Evolutionary conservation across 768 basidiomycete genomes (phyloP), one percentile per base, ranked within the genome.

Genomic region (Collybia sp.): DNA sequence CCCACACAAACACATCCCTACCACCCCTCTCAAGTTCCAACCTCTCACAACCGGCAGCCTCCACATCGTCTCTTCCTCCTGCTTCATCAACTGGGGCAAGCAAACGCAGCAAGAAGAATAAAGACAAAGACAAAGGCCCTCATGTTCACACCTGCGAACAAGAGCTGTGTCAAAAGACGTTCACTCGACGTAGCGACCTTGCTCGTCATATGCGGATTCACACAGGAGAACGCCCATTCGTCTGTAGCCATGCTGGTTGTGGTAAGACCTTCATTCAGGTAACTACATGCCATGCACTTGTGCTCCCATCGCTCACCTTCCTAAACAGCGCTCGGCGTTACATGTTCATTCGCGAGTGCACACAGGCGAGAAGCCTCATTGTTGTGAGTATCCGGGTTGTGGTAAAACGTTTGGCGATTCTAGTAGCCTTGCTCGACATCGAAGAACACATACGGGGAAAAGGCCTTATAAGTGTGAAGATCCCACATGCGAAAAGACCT

Each of bases 261-360:
- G 88, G 88, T 43, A 94, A 93, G 71, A 87, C 87, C 2, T 94
- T 94, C 56, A 93, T 94, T 56, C 91, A 94, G 79, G 91, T 90
- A 62, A 45, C 63, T 57, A 30, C 10, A 16, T 44, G 40, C 32
- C 30, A 32, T 34, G 45, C 18, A 19, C 46, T 40, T 6, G 33
- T 39, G 19, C 40, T 40, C 18, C 13, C 46, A 37, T 45, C 40
- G 45, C 49, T 56, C 42, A 52, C 34, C 38, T 52, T 50, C 38
- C 43, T 54, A 51, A 48, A 49, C 62, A 95, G 88, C 82, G 89
- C 44, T 93, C 91, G 15, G 92, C 92, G 19, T 70, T 95, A 47
- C 88, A 89, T 50, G 92, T 95, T 1, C 93, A 95, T 62, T 72
- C 76, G 42, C 83, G 93, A 15, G 89, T 92, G 2, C 93, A 95